Evolutionary conservation across 345 rosid genomes (phyloP), one percentile per base, ranked within the genome.

Genomic region (Pseudoturritis turrita): DNA sequence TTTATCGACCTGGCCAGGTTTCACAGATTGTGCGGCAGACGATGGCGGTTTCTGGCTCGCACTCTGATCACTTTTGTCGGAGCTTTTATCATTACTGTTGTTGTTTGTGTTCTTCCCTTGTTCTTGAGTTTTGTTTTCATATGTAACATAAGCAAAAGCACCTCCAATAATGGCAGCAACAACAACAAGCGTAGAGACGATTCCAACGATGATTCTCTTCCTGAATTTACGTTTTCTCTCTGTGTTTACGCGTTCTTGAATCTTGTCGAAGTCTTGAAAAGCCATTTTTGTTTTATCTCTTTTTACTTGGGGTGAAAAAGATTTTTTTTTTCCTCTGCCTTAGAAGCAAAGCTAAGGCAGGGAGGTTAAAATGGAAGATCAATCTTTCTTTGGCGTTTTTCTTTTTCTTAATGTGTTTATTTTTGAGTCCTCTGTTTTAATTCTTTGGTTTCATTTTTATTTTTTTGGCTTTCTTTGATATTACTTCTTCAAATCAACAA

Each of bases 201-300:
- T 33, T 10, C 74, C 86, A 1, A 90, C 40, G 52, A 54, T 60
- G 39, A 90, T 52, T 65, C 81, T 78, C 64, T 78, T 86, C 35
- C 80, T 76, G 54, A 87, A 69, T 46, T 85, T 85, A 5, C 76
- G 90, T 77, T 79, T 72, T 50, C 89, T 81, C 31, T 90, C 88
- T 13, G 71, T 77, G 62, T 74, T 71, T 59, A 96, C 83, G 15
- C 94, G 84, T 71, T 90, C 89, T 12, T 89, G 87, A 21, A 93
- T 75, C 19, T 65, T 58, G 59, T 88, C 98, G 57, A 93, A 93
- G 70, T 93, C 98, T 62, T 90, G 96, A 77, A 93, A 93, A 11
- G 63, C 97, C 98, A 93, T 93, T 73, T 54, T 73, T 43, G 5
- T 3, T 18, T 4, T 63, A 46, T 36, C 50, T 53, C 18, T 65